Evolutionary conservation across 2,329 filamentous ascomycete genomes (phyloP).

Genomic region (Aureobasidium sp.): DNA sequence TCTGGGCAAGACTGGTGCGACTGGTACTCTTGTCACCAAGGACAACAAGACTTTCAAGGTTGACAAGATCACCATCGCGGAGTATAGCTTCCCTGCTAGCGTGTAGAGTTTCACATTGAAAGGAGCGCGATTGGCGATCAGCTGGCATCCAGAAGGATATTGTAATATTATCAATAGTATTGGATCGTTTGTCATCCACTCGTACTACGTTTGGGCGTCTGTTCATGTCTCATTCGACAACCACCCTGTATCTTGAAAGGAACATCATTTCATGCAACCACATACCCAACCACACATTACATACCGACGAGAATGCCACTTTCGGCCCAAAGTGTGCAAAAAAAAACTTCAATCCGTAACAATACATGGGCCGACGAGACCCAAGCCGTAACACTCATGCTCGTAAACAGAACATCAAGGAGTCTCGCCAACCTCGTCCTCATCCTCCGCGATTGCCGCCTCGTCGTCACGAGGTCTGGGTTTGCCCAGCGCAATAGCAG

Average conservation of each 20-base stretch:
- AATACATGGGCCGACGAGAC: not conserved
- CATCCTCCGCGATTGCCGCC: not conserved
- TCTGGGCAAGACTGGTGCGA: not conserved
- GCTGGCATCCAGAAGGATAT: not conserved
- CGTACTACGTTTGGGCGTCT: not conserved
- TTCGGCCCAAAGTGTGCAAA: not conserved
- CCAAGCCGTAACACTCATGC: not conserved
- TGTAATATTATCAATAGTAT: not conserved
- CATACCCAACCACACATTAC: not conserved
- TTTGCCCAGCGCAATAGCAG: conserved; percentile 4
- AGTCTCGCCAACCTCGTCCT: conserved; percentile 9
- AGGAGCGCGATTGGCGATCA: not conserved
- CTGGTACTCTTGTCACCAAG: conserved; percentile 4
- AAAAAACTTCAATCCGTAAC: not conserved
- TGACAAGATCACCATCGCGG: conserved; percentile 1
- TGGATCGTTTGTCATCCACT: not conserved
- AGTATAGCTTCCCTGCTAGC: conserved; percentile 1
- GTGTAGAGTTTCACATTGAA: not conserved
- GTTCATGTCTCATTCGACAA: not conserved
- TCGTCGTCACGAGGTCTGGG: not conserved
- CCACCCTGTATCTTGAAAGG: not conserved
- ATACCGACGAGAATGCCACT: not conserved
- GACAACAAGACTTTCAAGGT: conserved; percentile 12
- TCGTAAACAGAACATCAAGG: conserved; percentile 14
- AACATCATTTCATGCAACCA: not conserved